Evolutionary conservation across 352 stramenopile genomes (phyloP), one percentile per base, ranked within the genome.

Genomic region (Pythium apleroticum): DNA sequence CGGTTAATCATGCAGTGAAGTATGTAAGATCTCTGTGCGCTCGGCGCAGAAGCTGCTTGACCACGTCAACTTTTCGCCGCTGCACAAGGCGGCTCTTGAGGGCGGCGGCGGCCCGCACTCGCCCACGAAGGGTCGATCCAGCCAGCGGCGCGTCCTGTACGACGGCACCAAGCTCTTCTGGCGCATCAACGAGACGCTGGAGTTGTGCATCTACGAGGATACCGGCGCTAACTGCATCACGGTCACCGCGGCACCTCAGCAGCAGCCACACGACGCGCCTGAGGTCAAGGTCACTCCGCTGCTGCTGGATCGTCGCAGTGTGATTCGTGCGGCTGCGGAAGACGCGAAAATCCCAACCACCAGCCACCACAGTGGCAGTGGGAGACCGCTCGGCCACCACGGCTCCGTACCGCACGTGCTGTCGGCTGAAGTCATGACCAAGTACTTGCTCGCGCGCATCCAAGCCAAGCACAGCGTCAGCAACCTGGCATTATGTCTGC

Each of bases 1-100:
- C 1, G 11, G 7, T 52, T n/a, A n/a, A 15, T 30, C 52, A 31
- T 63, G n/a, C 37, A 95, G 86, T 56, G 86, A 95, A 66, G 86
- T 95, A 57, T 95, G 87, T 73, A 92, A 95, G 67, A 94, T 95
- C 60, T 93, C 85, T 31, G 80, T 95, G 59, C 85, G 87, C 19
- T 95, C 87, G 11, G 87, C 87, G 6, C 84, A 95, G 53, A 95
- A 94, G 75, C 72, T 95, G 48, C 78, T 94, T 28, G 87, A 95
- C 60, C 87, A 95, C 64, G 87, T 94, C 48, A 95, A 93, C 67
- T 93, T 91, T 46, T 95, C 87, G 35, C 87, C 87, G 28, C 72
- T 95, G n/a, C 87, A 95, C 69, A 89, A 92, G 66, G 85, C 81
- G 3, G 86, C 85, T 5, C 73, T 95, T 9, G 82, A 89, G 20